Evolutionary conservation across 176 grass and related monocot genomes (phyloP), one percentile per base, ranked within the genome.

Genomic region (Puya raimondii): DNA sequence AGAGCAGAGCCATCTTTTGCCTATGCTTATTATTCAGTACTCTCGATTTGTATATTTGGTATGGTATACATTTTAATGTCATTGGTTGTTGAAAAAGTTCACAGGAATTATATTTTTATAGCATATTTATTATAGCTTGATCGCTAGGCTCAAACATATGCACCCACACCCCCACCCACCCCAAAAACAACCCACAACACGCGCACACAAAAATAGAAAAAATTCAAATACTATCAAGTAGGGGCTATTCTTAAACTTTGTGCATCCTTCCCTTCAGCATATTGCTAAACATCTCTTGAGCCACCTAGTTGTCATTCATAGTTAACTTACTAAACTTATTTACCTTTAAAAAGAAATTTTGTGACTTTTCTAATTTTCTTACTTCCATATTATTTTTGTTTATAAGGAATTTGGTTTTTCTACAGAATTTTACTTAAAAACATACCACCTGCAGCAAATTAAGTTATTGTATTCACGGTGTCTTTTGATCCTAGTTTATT

Each of bases 41-140:
- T 85, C 89, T 25, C 94, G 94, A 16, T 99, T 99, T 70, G 71
- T 93, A 63, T 85, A 83, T 85, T 78, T 99, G 87, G 94, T 99
- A 72, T 58, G 54, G 26, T 2, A 51, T 70, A 65, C 21, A 8
- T 8, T 72, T 66, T 57, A 11, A 3, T 47, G 10, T 71, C 6
- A 64, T 3, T 33, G 23, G 51, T 0, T 47, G 27, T 73, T 3
- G 47, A 11, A 66, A 70, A 72, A 29, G 33, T 42, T 29, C 33
- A 42, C 33, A 42, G 33, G 6, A 42, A 42, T 42, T 42, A 42
- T 42, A 42, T 42, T 42, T 42, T 42, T 5, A 42, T 42, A 42
- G 33, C 0, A 42, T 42, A 7, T 42, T 42, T 26, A 26, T 26
- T 26, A 26, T 26, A 26, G 25, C 25, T 26, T 26, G 25, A 26